Conservation (phyloP, 106 monocot genomes). For the Dendrobium chrysotoxum region DNA sequence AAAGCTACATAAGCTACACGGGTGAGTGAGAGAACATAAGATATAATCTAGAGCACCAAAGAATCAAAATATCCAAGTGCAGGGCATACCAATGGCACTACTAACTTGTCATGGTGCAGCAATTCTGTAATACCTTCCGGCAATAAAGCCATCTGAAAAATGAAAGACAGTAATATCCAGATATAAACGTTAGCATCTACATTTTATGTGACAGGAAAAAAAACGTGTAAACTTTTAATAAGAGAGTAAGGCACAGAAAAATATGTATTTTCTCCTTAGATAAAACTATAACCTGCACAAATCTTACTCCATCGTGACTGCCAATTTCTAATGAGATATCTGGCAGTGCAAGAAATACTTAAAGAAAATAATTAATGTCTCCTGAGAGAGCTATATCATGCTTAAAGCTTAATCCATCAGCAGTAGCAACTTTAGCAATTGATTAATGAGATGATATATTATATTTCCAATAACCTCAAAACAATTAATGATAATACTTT, state of each 20-base stretch:
- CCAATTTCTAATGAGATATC: background rate
- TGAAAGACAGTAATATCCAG: background rate
- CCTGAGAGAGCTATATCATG: background rate
- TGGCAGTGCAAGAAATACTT: background rate
- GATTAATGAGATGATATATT: background rate
- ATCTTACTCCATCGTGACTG: background rate
- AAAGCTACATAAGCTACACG: background rate
- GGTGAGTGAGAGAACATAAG: background rate
- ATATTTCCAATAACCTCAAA: background rate
- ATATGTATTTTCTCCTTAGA: background rate
- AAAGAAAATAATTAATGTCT: background rate
- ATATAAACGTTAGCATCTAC: background rate
- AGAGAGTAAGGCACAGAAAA: background rate
- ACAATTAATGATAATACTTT: background rate
- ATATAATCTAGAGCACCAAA: background rate
- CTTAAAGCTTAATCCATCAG: background rate
- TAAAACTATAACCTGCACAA: background rate
- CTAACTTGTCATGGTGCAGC: constrained; percentile 64
- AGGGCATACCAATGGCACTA: constrained; percentile 76
- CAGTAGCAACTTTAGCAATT: background rate
- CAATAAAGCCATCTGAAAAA: constrained; percentile 91
- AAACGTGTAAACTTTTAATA: background rate
- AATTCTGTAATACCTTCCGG: constrained; percentile 97
- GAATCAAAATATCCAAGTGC: background rate
- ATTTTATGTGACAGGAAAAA: background rate